Evolutionary conservation across 2,329 filamentous ascomycete species (phyloP), one percentile per base, ranked within the genome.

Genomic region (Nigrospora osmanthi): DNA sequence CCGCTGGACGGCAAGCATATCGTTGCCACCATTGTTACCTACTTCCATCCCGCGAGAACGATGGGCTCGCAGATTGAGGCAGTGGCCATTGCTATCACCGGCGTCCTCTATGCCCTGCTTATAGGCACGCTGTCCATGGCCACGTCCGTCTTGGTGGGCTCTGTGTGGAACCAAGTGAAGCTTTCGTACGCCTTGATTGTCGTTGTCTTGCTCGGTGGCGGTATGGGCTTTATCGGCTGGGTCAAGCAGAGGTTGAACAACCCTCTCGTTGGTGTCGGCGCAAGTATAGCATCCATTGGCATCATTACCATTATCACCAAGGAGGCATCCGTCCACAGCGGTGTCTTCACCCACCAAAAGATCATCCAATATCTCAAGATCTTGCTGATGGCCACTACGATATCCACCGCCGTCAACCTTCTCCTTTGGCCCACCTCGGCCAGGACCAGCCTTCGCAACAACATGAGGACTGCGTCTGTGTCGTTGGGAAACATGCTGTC

Each of bases 271-370:
- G 90, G 89, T 58, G 85, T 91, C 33, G 87, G 85, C 40, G 89
- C 86, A 54, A 95, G 89, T 31, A 72, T 96, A 52, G 81, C 90
- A 7, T 91, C 88, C 32, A 81, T 97, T 47, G 88, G 88, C 41
- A 87, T 93, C 51, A 95, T 96, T 58, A 90, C 87, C 3, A 80
- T 95, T 38, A 71, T 96, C 49, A 95, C 91, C 11, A 95, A 94
- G 65, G 91, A 96, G 64, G 89, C 89, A 42, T 82, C 89, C 3
- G 83, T 96, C 1, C 87, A 95, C 56, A 81, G 78, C 32, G 88
- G 87, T 6, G 83, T 84, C 43, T 89, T 95, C 57, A 89, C 86
- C 0, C 81, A 86, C 54, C 80, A 80, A 47, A 94, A 94, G 64
- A 85, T 95, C 42, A 70, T 81, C 0, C 87, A 94, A 62, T 83